A percentile compares a stretch with the other conserved stretches of the same genome.
These are phyloP conservation scores for Citrus glauca DNA, from an alignment of 345 rosid species.

Conservation along the genomic window DNA sequence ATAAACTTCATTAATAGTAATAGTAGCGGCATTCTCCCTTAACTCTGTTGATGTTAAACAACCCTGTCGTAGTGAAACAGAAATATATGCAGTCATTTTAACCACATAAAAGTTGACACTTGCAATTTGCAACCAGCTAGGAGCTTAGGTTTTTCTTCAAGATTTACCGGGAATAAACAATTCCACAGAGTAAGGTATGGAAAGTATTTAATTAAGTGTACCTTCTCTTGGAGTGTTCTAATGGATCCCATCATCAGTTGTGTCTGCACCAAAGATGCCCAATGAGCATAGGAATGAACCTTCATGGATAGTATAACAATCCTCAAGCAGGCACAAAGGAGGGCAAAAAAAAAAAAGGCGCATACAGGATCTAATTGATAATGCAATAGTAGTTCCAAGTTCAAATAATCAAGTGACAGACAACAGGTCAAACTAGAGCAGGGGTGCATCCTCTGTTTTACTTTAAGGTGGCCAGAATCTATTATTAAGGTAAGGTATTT, in stretches of 20 bases:
- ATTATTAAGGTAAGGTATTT: not conserved
- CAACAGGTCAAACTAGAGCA: not conserved
- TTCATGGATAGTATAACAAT: not conserved
- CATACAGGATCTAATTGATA: not conserved
- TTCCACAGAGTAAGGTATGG: not conserved
- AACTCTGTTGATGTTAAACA: not conserved
- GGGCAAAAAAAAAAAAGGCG: not conserved
- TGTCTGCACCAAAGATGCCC: conserved; percentile 22
- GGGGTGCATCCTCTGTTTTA: not conserved
- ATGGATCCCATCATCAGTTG: conserved; percentile 28
- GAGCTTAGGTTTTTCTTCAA: not conserved
- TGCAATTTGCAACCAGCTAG: too few species aligned
- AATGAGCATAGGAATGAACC: not conserved
- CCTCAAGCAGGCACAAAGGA: not conserved
- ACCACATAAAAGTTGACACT: not conserved
- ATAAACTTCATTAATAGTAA: too few species aligned
- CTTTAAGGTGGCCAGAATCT: not conserved
- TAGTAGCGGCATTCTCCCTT: too few species aligned
- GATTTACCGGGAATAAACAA: not conserved
- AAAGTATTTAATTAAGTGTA: conserved; percentile 6
- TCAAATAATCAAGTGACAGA: not conserved
- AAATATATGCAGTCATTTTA: not conserved
- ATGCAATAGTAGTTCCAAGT: not conserved
- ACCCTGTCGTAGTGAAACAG: not conserved
- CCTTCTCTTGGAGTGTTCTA: conserved; percentile 40